Base-by-base conservation (phyloP, 345 rosid species). In the Aegle marmelos region DNA sequence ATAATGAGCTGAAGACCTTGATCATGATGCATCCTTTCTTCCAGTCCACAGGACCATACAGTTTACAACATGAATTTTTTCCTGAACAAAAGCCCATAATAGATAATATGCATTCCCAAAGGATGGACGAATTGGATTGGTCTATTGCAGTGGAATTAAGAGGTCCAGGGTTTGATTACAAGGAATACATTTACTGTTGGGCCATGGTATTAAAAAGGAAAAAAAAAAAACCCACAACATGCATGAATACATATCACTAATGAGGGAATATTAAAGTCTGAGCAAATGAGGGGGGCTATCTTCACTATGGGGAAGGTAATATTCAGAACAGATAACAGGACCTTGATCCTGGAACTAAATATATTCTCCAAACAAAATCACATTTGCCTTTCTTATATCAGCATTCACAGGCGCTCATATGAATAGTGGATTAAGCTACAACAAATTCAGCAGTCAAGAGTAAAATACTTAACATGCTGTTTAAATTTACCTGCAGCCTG, bases 401-500 rank as follows among this genome's bases (percentile, higher is more conserved):
- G 31, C 30, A 31, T 71, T 59, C 24, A 39, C 24, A 69, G 13
- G 68, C 9, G 48, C 62, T 59, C 76, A 62, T n/a, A 5, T 28
- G 14, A 69, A 30, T 8, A 50, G 37, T 61, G 39, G 37, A 36
- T 31, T 54, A 25, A 70, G 30, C 50, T 50, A 66, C 50, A 66
- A 60, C 60, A 39, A 39, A 39, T 39, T 39, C 45, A 39, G 45
- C 45, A 30, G 75, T 41, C 63, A 50, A 50, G 28, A 63, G 1
- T 28, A 62, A 63, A 64, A 53, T 6, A 68, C 21, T 68, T 9
- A 11, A 57, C 5, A 39, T 45, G n/a, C 39, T 68, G 22, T 57
- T 50, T 4, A 65, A 65, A 76, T 74, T 78, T 89, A 95, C 98
- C 98, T 86, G 89, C 72, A 73, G 85, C 82, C 19, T 86, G 87